Base-by-base conservation (phyloP, 306 rosid species). In the Ammopiptanthus mongolicus region DNA sequence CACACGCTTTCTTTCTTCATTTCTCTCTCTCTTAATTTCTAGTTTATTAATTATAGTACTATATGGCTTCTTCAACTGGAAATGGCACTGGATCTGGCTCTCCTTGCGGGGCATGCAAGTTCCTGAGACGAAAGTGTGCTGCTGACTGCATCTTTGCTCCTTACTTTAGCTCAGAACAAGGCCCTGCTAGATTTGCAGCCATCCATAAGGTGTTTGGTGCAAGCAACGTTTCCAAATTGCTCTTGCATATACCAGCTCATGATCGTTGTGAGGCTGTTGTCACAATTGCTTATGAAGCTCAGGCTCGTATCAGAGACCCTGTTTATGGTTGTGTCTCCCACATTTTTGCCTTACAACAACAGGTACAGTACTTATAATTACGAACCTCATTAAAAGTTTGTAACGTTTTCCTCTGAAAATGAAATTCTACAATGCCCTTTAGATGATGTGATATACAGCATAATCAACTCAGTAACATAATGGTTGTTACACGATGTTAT, bases 81-180 rank as follows among this genome's bases (percentile, higher is more conserved):
- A 71, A 23, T 75, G 59, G 75, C 5, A 44, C 3, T 44, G 50
- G 52, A 42, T 29, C 17, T 5, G 96, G 96, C 0, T 92, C 99
- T 13, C 99, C 99, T 34, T 96, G 99, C 28, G 99, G 99, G 15
- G 99, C 99, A 59, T 96, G 99, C 91, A 96, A 96, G 84, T 96
- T 92, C 76, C 94, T 96, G 0, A 52, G 99, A 71, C 53, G 99
- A 50, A 96, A 92, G 84, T 96, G 99, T 42, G 92, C 96, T 1
- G 13, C 86, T 3, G 99, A 96, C 3, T 96, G 98, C 74, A 75
- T 96, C 22, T 96, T 96, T 79, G 99, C 98, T 5, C 99, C 99
- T 3, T 96, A 96, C 51, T 96, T 96, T 56, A 86, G 92, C 86
- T 87, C 91, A 0, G 99, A 96, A 41, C 97, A 88, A 83, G 97